Evolutionary conservation across 805 yeast species (phyloP).

Genomic region (Zygotorulaspora florentina): DNA sequence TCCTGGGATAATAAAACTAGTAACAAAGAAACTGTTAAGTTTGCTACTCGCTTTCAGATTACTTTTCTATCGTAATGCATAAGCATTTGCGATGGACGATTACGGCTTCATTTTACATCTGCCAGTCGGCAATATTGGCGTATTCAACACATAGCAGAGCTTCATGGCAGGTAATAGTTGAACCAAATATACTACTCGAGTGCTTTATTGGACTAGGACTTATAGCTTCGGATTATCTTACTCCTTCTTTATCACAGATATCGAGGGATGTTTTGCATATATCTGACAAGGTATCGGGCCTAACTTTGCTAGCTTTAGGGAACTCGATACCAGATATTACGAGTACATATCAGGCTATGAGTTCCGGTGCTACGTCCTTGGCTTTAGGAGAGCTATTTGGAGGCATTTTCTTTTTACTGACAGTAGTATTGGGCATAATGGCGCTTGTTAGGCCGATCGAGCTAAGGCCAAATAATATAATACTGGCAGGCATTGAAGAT

Average conservation of each 20-base stretch:
- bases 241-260: conserved; percentile 70
- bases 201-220: conserved; percentile 65
- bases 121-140: conserved; percentile 4
- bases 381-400: conserved; percentile 92
- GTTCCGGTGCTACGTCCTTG: conserved; percentile 61
- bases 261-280: conserved; percentile 54
- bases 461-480: conserved; percentile 35
- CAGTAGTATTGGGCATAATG: conserved; percentile 78
- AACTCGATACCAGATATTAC: conserved; percentile 90
- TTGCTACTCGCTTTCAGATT: no score
- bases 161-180: conserved; percentile 14
- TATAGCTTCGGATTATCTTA: conserved; percentile 75
- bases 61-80: conserved; percentile 1
- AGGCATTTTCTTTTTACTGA: conserved; percentile 76
- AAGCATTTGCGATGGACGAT: conserved; percentile 12
- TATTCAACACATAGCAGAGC: conserved; percentile 2
- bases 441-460: conserved; percentile 62
- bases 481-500: background rate
- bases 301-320: conserved; percentile 84
- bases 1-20: no score
- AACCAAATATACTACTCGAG: conserved; percentile 29
- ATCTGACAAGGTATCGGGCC: conserved; percentile 76
- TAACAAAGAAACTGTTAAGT: no score
- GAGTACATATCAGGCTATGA: conserved; percentile 79
- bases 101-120: conserved; percentile 10